phyloP scores from a whole-genome alignment of 2,329 filamentous ascomycete species.

The Gnomoniopsis smithogilvyi region DNA sequence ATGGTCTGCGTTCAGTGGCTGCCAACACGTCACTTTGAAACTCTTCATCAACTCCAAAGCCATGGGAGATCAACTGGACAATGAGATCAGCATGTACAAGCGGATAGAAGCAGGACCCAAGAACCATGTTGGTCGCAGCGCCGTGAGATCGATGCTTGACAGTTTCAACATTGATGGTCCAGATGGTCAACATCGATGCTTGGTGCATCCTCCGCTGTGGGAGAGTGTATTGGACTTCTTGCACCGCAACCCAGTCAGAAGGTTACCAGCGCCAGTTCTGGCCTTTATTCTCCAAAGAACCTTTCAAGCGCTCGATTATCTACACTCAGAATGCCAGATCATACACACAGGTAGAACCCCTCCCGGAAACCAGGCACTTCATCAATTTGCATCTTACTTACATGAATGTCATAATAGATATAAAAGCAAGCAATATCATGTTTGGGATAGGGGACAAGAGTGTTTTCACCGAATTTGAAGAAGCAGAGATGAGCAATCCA shows the following conservation, averaged over 20 bases:
- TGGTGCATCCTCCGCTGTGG: conserved; percentile 39
- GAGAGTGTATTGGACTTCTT: conserved; percentile 38
- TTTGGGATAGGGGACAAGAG: conserved; percentile 6
- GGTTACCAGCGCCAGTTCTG: conserved; percentile 32
- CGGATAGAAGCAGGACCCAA: conserved; percentile 27
- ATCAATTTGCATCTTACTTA: neutral
- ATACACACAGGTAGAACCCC: conserved; percentile 41
- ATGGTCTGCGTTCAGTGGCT: too few relatives aligned
- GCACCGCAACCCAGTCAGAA: conserved; percentile 34
- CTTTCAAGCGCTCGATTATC: conserved; percentile 41
- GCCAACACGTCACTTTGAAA: conserved; percentile 32
- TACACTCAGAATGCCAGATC: conserved; percentile 43
- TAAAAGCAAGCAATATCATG: conserved; percentile 47
- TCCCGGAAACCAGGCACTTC: neutral
- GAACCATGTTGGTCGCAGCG: conserved; percentile 29
- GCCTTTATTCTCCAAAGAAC: conserved; percentile 34
- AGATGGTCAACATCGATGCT: conserved; percentile 32
- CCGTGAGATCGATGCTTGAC: conserved; percentile 33
- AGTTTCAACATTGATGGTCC: conserved; percentile 34
- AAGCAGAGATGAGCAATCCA: conserved; percentile 33
- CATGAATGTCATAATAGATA: conserved; percentile 15
- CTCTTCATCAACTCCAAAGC: conserved; percentile 25
- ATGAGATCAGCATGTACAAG: conserved; percentile 42
- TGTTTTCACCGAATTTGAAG: neutral
- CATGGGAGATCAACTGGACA: conserved; percentile 24